phyloP scores from a whole-genome alignment of 2,329 filamentous ascomycete species.

The Apiospora marii region DNA sequence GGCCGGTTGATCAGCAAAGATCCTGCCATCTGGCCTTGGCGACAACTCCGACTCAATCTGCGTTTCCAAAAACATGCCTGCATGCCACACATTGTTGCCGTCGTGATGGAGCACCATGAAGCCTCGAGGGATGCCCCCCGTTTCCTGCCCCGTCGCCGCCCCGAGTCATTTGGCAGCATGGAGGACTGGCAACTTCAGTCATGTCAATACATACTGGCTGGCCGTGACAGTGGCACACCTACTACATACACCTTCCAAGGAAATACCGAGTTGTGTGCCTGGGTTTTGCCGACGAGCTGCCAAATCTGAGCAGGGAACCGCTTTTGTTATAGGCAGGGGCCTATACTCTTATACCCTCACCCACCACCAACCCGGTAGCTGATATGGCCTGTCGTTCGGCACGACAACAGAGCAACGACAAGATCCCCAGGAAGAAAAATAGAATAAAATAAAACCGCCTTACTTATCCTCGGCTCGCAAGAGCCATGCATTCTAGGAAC shows the following conservation, averaged over 20 bases:
- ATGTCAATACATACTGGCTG: neutral
- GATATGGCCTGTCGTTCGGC: neutral
- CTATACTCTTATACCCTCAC: neutral
- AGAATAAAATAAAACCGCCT: neutral
- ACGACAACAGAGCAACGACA: neutral
- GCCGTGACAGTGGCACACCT: neutral
- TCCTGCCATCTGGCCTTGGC: neutral
- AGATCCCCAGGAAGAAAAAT: too few species aligned
- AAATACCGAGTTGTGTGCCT: neutral
- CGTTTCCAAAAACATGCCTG: neutral
- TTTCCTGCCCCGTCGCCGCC: too few species aligned
- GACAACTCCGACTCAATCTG: conserved; percentile 6
- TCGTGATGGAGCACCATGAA: neutral
- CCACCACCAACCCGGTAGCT: neutral
- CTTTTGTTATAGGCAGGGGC: neutral
- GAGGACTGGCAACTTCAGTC: neutral
- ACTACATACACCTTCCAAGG: conserved; percentile 2
- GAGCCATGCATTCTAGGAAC: neutral
- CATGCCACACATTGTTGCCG: neutral
- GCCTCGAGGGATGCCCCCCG: neutral
- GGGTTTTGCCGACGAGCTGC: neutral
- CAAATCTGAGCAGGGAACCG: neutral
- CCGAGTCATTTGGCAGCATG: neutral
- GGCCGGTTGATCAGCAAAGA: neutral
- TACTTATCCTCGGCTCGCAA: neutral